Base-by-base conservation (phyloP, 176 grass and related monocot genomes). In the Chloris gayana region DNA sequence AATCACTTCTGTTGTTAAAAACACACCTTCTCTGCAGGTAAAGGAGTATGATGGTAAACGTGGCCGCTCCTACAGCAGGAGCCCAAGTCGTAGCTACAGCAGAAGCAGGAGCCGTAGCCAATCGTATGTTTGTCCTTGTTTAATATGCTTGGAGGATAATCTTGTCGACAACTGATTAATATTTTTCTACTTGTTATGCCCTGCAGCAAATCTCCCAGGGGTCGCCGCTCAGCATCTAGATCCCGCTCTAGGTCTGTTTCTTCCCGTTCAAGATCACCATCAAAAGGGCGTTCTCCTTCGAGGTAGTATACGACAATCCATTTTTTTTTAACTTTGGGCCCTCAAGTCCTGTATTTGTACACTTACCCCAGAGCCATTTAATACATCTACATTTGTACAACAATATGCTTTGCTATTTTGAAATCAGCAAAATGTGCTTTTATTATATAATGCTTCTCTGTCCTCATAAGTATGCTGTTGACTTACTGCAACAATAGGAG, bases 31-130 rank as follows among this genome's bases (percentile, higher is more conserved):
- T 44, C 27, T 67, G 38, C 45, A 99, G 96, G 96, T 99, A 18
- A 95, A 88, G 68, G 92, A 99, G 76, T 93, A 95, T 79, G 90
- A 94, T 73, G 86, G 75, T 42, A 88, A 74, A 72, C 69, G 78
- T 21, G 83, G 64, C 25, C 69, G 82, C 57, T 89, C 88, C 37
- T 85, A 82, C 24, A 89, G 92, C 83, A 80, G 80, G 32, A 94
- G 92, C 66, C 87, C 77, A 76, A 85, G 77, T 76, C 89, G 65
- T 57, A 91, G 86, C 35, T 84, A 84, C 39, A 87, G 83, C 76
- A 91, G 35, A 81, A 94, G 88, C 84, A 86, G 86, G 80, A 91
- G 58, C 25, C 24, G 58, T 27, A 61, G 84, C 49, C 89, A 73
- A 29, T 87, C 84, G 92, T 94, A 51, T 64, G 14, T 60, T 33